These are phyloP conservation scores for Funneliformis geosporum DNA, from an alignment of 192 early-diverging fungal species.

Conservation along the genomic window DNA sequence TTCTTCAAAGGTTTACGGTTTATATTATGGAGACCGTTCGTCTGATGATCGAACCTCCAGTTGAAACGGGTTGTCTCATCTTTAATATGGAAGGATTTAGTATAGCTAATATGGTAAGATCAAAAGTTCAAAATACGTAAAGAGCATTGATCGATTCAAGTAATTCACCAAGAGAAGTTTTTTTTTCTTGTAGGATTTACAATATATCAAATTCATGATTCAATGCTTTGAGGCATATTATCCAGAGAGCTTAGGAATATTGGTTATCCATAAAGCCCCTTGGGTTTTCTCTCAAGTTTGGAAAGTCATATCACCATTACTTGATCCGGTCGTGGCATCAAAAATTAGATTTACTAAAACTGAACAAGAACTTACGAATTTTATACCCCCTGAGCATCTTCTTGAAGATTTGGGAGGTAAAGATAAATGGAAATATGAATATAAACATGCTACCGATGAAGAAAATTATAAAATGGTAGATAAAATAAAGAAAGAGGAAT, in stretches of 20 bases:
- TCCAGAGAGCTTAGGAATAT: conserved; percentile 82
- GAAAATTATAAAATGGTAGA: conserved; percentile 53
- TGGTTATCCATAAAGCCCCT: conserved; percentile 83
- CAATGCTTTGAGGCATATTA: conserved; percentile 86
- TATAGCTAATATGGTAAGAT: conserved; percentile 45
- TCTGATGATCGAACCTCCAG: conserved; percentile 62
- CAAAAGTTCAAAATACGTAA: not conserved
- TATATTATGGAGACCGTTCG: conserved; percentile 76
- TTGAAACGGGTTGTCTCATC: conserved; percentile 57
- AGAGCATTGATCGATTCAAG: not conserved
- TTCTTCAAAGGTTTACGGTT: conserved; percentile 66
- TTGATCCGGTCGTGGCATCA: conserved; percentile 87
- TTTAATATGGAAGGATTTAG: conserved; percentile 50
- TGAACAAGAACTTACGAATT: conserved; percentile 61
- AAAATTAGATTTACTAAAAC: conserved; percentile 79
- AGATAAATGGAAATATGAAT: conserved; percentile 57
- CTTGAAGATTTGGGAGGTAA: conserved; percentile 63
- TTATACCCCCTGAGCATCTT: conserved; percentile 62
- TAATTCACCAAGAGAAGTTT: not conserved
- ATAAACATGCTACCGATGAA: conserved; percentile 32
- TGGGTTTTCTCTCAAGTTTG: conserved; percentile 88
- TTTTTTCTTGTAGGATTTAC: conserved; percentile 38
- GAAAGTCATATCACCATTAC: conserved; percentile 77
- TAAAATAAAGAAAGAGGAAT: conserved; percentile 37
- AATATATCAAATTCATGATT: conserved; percentile 71